Evolutionary conservation across 1,139 yeast genomes (phyloP).

Genomic region (Sugiyamaella neomexicana): DNA sequence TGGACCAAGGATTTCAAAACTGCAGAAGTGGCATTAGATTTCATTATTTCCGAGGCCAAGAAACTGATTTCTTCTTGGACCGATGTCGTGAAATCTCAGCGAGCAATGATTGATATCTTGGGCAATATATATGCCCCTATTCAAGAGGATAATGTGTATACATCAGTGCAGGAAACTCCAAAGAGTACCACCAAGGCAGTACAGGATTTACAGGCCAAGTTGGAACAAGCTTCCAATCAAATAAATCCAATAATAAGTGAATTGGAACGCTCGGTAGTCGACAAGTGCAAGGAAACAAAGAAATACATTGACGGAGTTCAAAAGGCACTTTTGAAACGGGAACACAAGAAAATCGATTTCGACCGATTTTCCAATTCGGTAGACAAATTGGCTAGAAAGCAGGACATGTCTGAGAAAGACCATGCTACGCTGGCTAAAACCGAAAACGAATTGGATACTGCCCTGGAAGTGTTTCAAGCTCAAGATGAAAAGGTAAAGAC

Average conservation of each 20-base stretch:
- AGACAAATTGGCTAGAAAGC: conserved; percentile 48
- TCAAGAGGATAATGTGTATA: conserved; percentile 41
- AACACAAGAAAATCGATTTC: conserved; percentile 48
- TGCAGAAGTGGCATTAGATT: conserved; percentile 49
- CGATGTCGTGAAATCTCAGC: conserved; percentile 42
- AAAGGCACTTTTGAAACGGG: conserved; percentile 51
- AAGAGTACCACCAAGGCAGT: conserved; percentile 42
- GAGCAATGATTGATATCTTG: conserved; percentile 41
- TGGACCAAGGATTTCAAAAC: conserved; percentile 51
- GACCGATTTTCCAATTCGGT: conserved; percentile 47
- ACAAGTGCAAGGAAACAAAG: conserved; percentile 44
- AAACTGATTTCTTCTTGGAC: conserved; percentile 46
- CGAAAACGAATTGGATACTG: conserved; percentile 37
- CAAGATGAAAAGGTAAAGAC: conserved; percentile 47
- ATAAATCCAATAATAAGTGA: conserved; percentile 33
- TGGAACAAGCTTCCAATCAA: conserved; percentile 30
- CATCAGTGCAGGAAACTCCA: conserved; percentile 44
- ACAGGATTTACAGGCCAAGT: conserved; percentile 29
- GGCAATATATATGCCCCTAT: conserved; percentile 44
- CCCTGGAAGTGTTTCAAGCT: conserved; percentile 39
- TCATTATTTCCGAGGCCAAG: conserved; percentile 43
- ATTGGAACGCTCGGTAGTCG: conserved; percentile 31
- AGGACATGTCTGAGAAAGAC: conserved; percentile 37
- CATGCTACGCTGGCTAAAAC: conserved; percentile 32
- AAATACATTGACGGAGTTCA: conserved; percentile 46